Conservation (phyloP, 2,329 filamentous ascomycete species). For the Fusarium vanettenii region DNA sequence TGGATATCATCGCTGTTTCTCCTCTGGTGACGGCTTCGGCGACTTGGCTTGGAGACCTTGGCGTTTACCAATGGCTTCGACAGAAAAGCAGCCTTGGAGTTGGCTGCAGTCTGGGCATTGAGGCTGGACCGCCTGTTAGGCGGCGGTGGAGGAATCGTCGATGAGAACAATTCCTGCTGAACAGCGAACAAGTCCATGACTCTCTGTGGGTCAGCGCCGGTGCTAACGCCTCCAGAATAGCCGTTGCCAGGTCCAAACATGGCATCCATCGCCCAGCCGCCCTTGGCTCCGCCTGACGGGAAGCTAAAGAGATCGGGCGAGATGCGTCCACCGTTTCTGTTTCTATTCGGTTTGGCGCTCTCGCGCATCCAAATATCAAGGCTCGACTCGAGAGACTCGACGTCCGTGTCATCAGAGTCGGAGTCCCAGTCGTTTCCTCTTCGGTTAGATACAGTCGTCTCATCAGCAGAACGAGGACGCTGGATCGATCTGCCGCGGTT, state of each 20-base stretch:
- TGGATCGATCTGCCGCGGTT: conserved; percentile 42
- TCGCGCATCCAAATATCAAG: conserved; percentile 70
- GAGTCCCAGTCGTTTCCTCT: conserved; percentile 58
- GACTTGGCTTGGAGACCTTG: conserved; percentile 29
- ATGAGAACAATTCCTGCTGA: conserved; percentile 53
- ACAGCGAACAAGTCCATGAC: conserved; percentile 59
- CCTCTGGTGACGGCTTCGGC: conserved; percentile 29
- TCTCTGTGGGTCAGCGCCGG: conserved; percentile 51
- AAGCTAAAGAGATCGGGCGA: conserved; percentile 69
- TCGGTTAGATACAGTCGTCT: conserved; percentile 56
- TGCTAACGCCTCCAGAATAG: conserved; percentile 37
- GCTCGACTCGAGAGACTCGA: conserved; percentile 59
- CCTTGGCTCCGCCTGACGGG: conserved; percentile 51
- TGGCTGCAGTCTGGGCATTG: conserved; percentile 57
- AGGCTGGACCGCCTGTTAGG: conserved; percentile 66
- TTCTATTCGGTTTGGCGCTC: conserved; percentile 55
- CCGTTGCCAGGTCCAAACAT: conserved; percentile 55
- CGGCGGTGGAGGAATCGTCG: conserved; percentile 56
- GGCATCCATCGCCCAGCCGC: conserved; percentile 60
- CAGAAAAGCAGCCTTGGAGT: conserved; percentile 25
- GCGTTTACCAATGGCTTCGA: conserved; percentile 29
- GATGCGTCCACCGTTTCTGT: conserved; percentile 41
- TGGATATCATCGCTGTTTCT: conserved; percentile 49
- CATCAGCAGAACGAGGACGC: conserved; percentile 61
- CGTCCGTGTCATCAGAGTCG: conserved; percentile 55